Evolutionary conservation across 2,329 filamentous ascomycete species (phyloP).

Genomic region (Aspergillus novoparasiticus): DNA sequence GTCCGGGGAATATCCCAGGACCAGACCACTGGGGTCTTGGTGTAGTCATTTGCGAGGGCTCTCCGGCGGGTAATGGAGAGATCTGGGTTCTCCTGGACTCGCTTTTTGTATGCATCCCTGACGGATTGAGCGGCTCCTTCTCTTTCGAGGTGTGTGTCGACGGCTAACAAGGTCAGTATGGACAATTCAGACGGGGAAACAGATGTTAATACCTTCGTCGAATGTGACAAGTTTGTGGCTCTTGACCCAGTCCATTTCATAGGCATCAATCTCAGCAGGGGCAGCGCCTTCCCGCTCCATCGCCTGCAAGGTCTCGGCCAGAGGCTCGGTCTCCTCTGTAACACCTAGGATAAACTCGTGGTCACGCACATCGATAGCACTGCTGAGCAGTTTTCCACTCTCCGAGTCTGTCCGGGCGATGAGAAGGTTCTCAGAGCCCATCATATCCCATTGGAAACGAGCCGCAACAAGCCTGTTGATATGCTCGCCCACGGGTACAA

Average conservation of each 20-base stretch:
- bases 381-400: constrained; percentile 86
- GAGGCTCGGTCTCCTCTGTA: constrained; percentile 73
- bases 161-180: constrained; percentile 54
- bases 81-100: constrained; percentile 66
- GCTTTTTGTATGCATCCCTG: constrained; percentile 68
- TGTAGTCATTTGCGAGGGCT: constrained; percentile 67
- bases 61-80: constrained; percentile 79
- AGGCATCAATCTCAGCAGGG: constrained; percentile 79
- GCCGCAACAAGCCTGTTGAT: constrained; percentile 92
- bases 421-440: constrained; percentile 92
- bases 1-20: constrained; percentile 91
- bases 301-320: constrained; percentile 83
- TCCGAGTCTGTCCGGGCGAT: constrained; percentile 96
- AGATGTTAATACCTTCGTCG: constrained; percentile 65
- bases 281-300: constrained; percentile 83
- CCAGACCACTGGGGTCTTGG: constrained; percentile 73
- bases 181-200: not conserved
- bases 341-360: constrained; percentile 96
- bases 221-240: constrained; percentile 83
- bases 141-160: constrained; percentile 70
- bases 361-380: constrained; percentile 88
- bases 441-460: constrained; percentile 96
- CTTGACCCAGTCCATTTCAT: constrained; percentile 87
- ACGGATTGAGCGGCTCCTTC: constrained; percentile 66
- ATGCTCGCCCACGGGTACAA: constrained; percentile 92